Evolutionary conservation across 208 protist species (phyloP).

Genomic region (Perkinsela sp.): DNA sequence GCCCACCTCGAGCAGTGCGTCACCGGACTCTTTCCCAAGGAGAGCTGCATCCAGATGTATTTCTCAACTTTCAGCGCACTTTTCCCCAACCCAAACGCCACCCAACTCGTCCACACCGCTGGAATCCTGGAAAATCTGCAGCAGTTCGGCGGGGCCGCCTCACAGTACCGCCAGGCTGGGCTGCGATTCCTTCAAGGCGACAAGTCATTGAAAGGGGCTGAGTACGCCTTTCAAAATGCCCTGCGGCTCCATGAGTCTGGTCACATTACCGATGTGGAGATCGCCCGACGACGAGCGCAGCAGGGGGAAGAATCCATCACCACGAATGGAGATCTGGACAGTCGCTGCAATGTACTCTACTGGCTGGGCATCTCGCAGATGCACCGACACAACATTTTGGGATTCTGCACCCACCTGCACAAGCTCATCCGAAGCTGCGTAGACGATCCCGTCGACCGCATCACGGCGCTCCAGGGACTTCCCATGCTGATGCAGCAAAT

Average conservation of each 20-base stretch:
- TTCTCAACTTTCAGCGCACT: slow-evolving; percentile 2
- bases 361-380: slow-evolving; percentile 2
- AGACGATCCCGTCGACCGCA: neutral
- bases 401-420: neutral
- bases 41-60: slow-evolving; percentile 4
- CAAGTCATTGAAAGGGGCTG: neutral
- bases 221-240: neutral
- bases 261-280: neutral
- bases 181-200: neutral
- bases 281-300: neutral
- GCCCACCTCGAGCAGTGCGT: slow-evolving; percentile 2
- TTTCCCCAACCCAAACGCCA: slow-evolving; percentile 2
- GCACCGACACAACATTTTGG: neutral
- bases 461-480: neutral
- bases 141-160: neutral
- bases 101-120: slow-evolving; percentile 1
- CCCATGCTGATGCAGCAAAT: neutral
- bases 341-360: slow-evolving; percentile 4
- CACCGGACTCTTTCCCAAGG: slow-evolving; percentile 2
- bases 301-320: slow-evolving; percentile 1
- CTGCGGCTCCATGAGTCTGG: slow-evolving; percentile 1
- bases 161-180: slow-evolving; percentile 4
- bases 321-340: slow-evolving; percentile 2
- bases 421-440: neutral
- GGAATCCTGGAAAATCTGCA: slow-evolving; percentile 2